Evolutionary conservation across 441 rosid genomes (phyloP), one percentile per base, ranked within the genome.

Genomic region (Gossypium aridum): DNA sequence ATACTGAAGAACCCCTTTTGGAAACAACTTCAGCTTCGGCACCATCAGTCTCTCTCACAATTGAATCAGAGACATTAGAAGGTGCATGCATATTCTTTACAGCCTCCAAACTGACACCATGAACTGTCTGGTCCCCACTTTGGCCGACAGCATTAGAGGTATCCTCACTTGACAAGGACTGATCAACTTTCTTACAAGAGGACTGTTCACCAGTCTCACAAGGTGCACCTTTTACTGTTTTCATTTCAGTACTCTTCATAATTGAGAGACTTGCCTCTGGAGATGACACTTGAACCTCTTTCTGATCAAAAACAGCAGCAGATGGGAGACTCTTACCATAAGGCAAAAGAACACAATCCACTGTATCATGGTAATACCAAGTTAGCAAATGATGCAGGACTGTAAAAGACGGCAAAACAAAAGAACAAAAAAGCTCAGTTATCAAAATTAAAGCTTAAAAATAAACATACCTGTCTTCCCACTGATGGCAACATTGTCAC

Each of bases 401-500:
- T 60, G 67, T 56, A n/a, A 55, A 71, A 56, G 22, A 55, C 49
- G 28, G 60, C 28, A 56, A 77, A 59, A 54, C 39, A 59, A 59
- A 28, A 67, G 47, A 62, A 2, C 69, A 47, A 14, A 80, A 63
- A 54, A 59, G 60, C 20, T 28, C 43, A 75, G 63, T 20, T 56
- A 12, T 4, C 16, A 59, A 53, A 74, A 39, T 70, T 62, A 49
- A 60, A 28, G 17, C 47, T 60, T 78, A 63, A 45, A 23, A 74
- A 54, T 74, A 57, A 20, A 79, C 20, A 71, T 75, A 93, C 97
- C 90, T 76, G 86, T 77, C 57, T 82, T 81, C 28, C 77, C 77
- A 14, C 57, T 69, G 77, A 75, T 70, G 76, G 72, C 60, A 75
- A 81, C 64, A 83, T 82, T 80, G 66, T 63, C 76, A 79, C 37